Evolutionary conservation across 768 basidiomycete species (phyloP).

Genomic region (Agaricus sinodeliciosus): DNA sequence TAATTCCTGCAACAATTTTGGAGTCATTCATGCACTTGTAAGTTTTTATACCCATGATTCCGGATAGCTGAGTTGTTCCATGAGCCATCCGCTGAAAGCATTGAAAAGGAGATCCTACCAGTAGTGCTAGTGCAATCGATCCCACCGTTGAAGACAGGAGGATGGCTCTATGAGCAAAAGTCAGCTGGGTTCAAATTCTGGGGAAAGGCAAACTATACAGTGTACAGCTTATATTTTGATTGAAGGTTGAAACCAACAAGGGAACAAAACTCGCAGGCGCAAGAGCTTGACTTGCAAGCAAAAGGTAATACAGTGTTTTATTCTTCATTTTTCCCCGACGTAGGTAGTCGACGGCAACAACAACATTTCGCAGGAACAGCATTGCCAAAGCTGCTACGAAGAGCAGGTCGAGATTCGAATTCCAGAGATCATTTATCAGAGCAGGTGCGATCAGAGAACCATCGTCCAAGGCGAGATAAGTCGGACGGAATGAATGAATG

Average conservation of each 20-base stretch:
- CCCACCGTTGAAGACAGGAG: conserved; percentile 28
- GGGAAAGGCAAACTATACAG: conserved; percentile 28
- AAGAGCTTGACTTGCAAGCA: conserved; percentile 49
- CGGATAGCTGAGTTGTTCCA: conserved; percentile 38
- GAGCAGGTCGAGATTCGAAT: conserved; percentile 37
- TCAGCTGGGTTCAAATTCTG: conserved; percentile 2
- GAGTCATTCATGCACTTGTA: conserved; percentile 59
- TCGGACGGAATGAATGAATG: conserved; percentile 39
- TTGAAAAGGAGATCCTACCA: conserved; percentile 22
- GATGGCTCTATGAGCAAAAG: conserved; percentile 24
- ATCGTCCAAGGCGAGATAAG: conserved; percentile 40
- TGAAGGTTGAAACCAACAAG: conserved; percentile 42
- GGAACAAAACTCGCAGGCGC: conserved; percentile 38
- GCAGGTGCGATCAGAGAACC: conserved; percentile 53
- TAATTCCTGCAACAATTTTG: conserved; percentile 39
- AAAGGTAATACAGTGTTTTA: conserved; percentile 50
- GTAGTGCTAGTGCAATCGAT: conserved; percentile 30
- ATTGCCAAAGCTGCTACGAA: conserved; percentile 41
- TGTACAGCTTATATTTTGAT: conserved; percentile 33
- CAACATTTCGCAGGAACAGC: conserved; percentile 48
- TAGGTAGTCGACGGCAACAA: conserved; percentile 44
- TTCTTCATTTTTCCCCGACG: conserved; percentile 49
- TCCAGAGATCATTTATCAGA: conserved; percentile 34
- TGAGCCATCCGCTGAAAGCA: background rate
- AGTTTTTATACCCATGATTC: conserved; percentile 59